phyloP scores from a whole-genome alignment of 192 early-diverging fungal species.

The Pilobolus umbonatus region DNA sequence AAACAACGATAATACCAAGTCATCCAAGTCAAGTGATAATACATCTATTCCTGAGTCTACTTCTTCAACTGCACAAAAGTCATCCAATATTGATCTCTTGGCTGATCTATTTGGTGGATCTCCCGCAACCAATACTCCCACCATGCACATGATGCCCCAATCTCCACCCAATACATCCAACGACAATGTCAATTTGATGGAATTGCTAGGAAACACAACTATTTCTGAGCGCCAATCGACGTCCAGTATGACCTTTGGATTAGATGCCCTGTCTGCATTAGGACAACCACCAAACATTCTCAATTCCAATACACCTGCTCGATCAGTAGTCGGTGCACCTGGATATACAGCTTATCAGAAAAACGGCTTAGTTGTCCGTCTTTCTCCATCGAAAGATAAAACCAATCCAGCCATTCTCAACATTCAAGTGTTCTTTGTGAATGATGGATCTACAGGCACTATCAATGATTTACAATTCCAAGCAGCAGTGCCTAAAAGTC shows the following conservation, averaged over 20 bases:
- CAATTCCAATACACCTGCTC: conserved; percentile 11
- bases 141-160: not conserved
- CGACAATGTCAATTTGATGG: conserved; percentile 25
- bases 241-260: not conserved
- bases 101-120: conserved; percentile 71
- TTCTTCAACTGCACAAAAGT: conserved; percentile 18
- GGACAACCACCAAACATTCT: not conserved
- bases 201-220: conserved; percentile 19
- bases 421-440: conserved; percentile 67
- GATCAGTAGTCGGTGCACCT: not conserved
- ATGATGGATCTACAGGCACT: conserved; percentile 45
- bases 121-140: not conserved
- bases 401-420: conserved; percentile 54
- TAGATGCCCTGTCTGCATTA: conserved; percentile 15
- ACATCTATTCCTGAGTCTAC: conserved; percentile 35
- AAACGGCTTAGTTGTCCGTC: conserved; percentile 70
- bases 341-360: conserved; percentile 66
- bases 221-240: conserved; percentile 8
- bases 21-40: not conserved
- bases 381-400: conserved; percentile 69
- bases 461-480: conserved; percentile 73
- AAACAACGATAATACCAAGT: conserved; percentile 8
- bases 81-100: conserved; percentile 50
- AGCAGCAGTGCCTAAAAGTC: conserved; percentile 92
- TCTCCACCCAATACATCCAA: conserved; percentile 7